phyloP scores from a whole-genome alignment of 129 eudicot genomes.

The Kitagawia praeruptora region DNA sequence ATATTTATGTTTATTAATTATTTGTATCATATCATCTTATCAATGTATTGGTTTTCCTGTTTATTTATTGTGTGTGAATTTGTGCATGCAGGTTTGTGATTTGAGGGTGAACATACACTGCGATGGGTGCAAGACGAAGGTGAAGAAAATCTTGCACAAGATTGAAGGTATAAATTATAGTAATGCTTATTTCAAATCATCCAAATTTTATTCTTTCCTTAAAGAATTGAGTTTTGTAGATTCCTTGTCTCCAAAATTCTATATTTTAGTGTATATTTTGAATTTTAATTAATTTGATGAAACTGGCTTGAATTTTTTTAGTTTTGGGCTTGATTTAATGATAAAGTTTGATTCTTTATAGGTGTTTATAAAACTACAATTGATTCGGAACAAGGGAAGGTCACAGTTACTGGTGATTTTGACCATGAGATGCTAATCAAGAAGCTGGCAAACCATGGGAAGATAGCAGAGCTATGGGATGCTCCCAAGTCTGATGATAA shows the following conservation, averaged over 20 bases:
- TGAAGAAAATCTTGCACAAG: constrained; percentile 37
- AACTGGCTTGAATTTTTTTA: background rate
- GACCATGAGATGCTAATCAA: constrained; percentile 54
- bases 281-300: background rate
- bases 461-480: constrained; percentile 74
- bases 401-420: constrained; percentile 62
- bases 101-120: constrained; percentile 38
- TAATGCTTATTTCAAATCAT: background rate
- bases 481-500: constrained; percentile 19
- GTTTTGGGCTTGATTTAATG: background rate
- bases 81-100: constrained; percentile 30
- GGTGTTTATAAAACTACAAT: constrained; percentile 58
- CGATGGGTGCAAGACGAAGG: constrained; percentile 41
- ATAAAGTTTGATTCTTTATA: constrained; percentile 9
- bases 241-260: background rate
- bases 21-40: background rate
- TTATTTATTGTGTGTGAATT: background rate
- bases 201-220: background rate
- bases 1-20: background rate
- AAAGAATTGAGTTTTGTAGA: background rate
- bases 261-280: background rate
- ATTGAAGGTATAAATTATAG: constrained; percentile 15
- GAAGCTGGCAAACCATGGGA: constrained; percentile 62
- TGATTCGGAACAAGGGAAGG: constrained; percentile 83
- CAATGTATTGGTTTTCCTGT: background rate